Base-by-base conservation (phyloP, 2,329 filamentous ascomycete species). In the Aspergillus arachidicola region DNA sequence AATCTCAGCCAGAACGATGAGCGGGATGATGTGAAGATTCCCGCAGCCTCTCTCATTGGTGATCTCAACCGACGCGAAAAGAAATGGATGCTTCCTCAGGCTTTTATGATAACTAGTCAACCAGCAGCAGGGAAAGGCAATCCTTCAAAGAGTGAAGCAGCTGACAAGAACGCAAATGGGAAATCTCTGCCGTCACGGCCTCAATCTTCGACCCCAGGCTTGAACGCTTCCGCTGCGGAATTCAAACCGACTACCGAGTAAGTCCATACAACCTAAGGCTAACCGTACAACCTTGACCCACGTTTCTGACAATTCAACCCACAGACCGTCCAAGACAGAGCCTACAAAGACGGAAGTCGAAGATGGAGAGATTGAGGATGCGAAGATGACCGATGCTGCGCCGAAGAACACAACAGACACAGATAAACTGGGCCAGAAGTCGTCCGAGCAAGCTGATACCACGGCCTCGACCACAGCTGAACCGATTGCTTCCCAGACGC, bases 21-120 rank as follows among this genome's bases (percentile, higher is more conserved):
- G 53, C 75, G 81, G 67, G 81, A 83, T 62, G 82, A 84, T 69
- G 77, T 84, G 45, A 82, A 83, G 68, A 82, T 82, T 34, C 78
- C 82, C 11, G 81, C 82, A 14, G 79, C 80, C n/a, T 83, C 82
- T 6, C 69, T 84, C 23, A 80, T 83, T 58, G 81, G 81, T 56
- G 80, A 82, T 63, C 73, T 84, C 34, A 82, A 81, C 64, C 75
- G 79, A 56, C 76, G 81, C 36, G 81, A 83, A 66, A 83, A 82
- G 71, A 75, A 79, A 59, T 84, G 82, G 82, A 74, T 83, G 64
- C 73, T 82, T 43, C 81, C 81, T 9, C 80, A 82, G 61, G 78
- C 78, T 4, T 84, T 84, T 67, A 78, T 78, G 67, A 71, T 80
- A 53, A 73, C 73, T 57, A 71, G 68, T 68, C 64, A 70, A 51